Conservation (phyloP, 345 rosid species). For the Acer saccharum region DNA sequence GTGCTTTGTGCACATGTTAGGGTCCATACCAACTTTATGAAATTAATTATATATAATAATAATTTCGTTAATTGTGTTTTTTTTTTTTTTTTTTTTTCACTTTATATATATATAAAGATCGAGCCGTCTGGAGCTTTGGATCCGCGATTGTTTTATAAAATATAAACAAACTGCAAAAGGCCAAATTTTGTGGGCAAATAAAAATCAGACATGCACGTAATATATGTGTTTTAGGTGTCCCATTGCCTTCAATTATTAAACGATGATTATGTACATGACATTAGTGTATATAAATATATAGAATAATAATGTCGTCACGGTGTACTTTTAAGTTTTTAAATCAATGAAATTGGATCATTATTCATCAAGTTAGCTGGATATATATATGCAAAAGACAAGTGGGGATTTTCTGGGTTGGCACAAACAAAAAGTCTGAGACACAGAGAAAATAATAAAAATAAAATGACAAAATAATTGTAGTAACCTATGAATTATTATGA, state of each 20-base stretch:
- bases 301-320: background rate
- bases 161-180: background rate
- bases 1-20: background rate
- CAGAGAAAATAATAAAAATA: background rate
- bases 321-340: background rate
- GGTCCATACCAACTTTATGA: background rate
- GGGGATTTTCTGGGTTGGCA: background rate
- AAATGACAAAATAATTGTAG: too few species aligned
- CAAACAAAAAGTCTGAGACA: background rate
- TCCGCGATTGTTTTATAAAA: background rate
- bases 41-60: too few species aligned
- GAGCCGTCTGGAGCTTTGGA: background rate
- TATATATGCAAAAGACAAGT: background rate
- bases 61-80: too few species aligned
- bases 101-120: too few species aligned
- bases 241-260: background rate
- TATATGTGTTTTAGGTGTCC: background rate
- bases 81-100: too few species aligned
- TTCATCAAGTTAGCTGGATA: background rate
- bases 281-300: background rate
- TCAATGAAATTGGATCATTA: background rate
- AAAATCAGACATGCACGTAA: background rate
- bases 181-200: background rate
- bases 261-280: background rate
- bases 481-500: too few species aligned